A percentile compares a stretch with the other conserved stretches of the same genome.
Evolutionary conservation across 495 filamentous ascomycete species (phyloP).

Genomic region (Hypoxylon trugodes): DNA sequence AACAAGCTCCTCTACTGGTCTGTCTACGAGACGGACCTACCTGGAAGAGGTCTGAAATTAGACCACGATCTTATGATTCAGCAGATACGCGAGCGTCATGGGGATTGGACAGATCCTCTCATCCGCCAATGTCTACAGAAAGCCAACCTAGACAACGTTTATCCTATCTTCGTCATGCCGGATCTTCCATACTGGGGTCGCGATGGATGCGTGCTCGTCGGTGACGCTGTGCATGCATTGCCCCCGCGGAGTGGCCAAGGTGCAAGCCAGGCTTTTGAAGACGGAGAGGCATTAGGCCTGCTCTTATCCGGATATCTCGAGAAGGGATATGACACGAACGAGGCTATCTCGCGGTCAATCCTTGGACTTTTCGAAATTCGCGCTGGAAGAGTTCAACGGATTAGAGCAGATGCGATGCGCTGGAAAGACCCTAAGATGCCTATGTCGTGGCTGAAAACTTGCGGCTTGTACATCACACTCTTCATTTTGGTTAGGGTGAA

Average conservation of each 20-base stretch:
- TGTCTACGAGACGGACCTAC: constrained; percentile 28
- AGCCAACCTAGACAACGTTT: constrained; percentile 57
- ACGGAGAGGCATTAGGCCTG: constrained; percentile 43
- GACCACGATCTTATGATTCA: constrained; percentile 50
- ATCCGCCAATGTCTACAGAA: constrained; percentile 54
- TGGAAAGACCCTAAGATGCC: constrained; percentile 29
- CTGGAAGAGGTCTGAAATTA: constrained; percentile 39
- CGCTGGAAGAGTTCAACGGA: neutral
- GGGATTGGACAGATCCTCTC: constrained; percentile 59
- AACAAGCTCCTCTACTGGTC: constrained; percentile 28
- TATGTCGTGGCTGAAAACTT: constrained; percentile 20
- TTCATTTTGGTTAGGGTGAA: constrained; percentile 15
- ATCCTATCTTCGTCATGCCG: constrained; percentile 62
- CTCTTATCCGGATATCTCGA: constrained; percentile 31
- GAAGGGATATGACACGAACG: neutral
- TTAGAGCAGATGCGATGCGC: constrained; percentile 18
- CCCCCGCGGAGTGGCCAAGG: constrained; percentile 53
- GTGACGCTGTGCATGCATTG: constrained; percentile 59
- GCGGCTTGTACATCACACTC: constrained; percentile 8
- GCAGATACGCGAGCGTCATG: constrained; percentile 57
- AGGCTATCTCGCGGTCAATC: constrained; percentile 15
- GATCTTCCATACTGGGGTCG: constrained; percentile 59
- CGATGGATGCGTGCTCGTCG: constrained; percentile 50
- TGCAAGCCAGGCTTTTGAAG: constrained; percentile 50
- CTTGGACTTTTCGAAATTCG: constrained; percentile 11